A percentile compares a stretch with the other conserved stretches of the same genome.
Conservation (phyloP, 2,329 filamentous ascomycete genomes). For the Trichophyton benhamiae region DNA sequence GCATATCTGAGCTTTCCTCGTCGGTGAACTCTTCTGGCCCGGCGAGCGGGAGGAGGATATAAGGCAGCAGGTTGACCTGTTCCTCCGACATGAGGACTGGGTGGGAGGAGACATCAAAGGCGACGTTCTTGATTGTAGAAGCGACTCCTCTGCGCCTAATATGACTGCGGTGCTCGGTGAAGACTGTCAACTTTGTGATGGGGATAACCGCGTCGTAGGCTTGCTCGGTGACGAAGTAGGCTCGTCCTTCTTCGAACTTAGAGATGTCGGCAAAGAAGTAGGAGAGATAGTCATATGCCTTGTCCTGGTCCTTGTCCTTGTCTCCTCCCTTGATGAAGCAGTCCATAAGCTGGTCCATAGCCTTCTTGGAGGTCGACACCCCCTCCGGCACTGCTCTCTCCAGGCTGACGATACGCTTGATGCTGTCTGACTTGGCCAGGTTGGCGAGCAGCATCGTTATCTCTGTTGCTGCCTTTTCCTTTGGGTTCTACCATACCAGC, state of each 20-base stretch:
- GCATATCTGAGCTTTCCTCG: constrained; percentile 75
- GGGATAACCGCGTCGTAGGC: constrained; percentile 75
- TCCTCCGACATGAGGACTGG: constrained; percentile 56
- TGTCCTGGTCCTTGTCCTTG: constrained; percentile 37
- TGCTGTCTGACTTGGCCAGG: constrained; percentile 63
- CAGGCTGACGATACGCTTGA: constrained; percentile 56
- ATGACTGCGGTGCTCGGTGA: constrained; percentile 77
- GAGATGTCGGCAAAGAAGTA: constrained; percentile 91
- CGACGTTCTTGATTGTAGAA: constrained; percentile 84
- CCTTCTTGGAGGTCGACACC: constrained; percentile 59
- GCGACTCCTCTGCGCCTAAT: constrained; percentile 89
- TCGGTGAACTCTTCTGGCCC: constrained; percentile 79
- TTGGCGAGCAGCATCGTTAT: constrained; percentile 90
- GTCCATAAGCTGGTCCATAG: constrained; percentile 85
- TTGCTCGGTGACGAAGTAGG: constrained; percentile 62
- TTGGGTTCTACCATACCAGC: constrained; percentile 24
- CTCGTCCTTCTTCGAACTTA: constrained; percentile 61
- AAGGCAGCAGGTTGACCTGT: constrained; percentile 71
- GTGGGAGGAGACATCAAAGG: constrained; percentile 69
- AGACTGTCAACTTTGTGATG: constrained; percentile 81
- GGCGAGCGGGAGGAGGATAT: constrained; percentile 76
- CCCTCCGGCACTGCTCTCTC: constrained; percentile 56
- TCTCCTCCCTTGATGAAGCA: constrained; percentile 82
- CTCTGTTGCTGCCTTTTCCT: constrained; percentile 72
- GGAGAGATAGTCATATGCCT: constrained; percentile 75